Conservation (phyloP, 202 grass and related monocot species). For the Eragrostis tef region DNA sequence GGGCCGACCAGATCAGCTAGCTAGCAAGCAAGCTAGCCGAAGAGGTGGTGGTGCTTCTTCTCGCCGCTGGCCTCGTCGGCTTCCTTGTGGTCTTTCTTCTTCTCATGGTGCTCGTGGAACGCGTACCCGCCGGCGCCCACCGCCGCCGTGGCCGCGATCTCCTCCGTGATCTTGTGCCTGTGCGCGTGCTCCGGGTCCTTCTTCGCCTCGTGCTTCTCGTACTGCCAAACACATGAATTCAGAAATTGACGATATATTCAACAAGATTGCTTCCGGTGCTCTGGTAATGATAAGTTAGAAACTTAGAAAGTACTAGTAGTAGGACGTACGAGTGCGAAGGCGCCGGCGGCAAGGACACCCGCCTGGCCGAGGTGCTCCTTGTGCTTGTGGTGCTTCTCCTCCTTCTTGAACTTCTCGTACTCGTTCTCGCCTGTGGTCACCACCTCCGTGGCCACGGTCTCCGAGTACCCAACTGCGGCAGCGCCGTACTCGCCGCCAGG, state of each 20-base stretch:
- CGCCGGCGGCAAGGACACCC: constrained; percentile 63
- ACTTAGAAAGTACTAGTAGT: too few relatives aligned
- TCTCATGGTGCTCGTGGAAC: constrained; percentile 93
- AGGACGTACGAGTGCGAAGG: constrained; percentile 67
- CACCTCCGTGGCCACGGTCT: constrained; percentile 43
- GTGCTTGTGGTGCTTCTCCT: constrained; percentile 95
- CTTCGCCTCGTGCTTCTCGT: constrained; percentile 91
- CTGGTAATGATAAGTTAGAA: too few relatives aligned
- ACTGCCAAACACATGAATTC: constrained; percentile 34
- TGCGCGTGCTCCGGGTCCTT: constrained; percentile 84
- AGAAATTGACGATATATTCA: not conserved
- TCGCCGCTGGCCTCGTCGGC: constrained; percentile 67
- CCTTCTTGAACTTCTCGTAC: constrained; percentile 62
- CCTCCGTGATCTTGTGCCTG: constrained; percentile 85
- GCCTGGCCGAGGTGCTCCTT: constrained; percentile 77
- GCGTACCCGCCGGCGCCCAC: constrained; percentile 72
- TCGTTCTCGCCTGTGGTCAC: constrained; percentile 50
- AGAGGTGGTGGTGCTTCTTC: constrained; percentile 85
- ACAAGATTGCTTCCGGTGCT: not conserved
- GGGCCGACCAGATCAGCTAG: too few relatives aligned
- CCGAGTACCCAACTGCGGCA: constrained; percentile 40
- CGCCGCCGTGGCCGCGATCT: constrained; percentile 63
- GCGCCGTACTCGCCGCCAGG: constrained; percentile 31
- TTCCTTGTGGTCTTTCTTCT: constrained; percentile 72
- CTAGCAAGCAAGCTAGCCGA: constrained; percentile 34